A percentile compares a stretch with the other conserved stretches of the same genome.
These are phyloP conservation scores for Chrysochromulina parva DNA, from an alignment of 78 protist species.

Conservation along the genomic window DNA sequence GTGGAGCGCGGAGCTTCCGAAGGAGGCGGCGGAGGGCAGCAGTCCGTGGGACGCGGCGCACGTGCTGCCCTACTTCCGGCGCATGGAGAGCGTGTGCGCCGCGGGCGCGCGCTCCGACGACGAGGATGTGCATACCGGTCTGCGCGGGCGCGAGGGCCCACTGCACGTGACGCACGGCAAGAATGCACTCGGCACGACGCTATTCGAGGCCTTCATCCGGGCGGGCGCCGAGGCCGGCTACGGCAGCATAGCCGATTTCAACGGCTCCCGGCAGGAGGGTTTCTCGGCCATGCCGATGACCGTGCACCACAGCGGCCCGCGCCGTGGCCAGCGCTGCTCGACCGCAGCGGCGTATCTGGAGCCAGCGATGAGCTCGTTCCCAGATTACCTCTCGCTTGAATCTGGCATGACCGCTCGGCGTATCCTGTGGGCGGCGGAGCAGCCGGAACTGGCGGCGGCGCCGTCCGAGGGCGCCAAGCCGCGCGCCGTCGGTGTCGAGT, in stretches of 20 bases:
- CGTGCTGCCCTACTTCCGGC: slow-evolving; percentile 1
- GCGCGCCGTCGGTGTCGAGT: too few species aligned
- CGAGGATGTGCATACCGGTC: background rate
- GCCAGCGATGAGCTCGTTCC: too few species aligned
- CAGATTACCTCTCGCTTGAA: too few species aligned
- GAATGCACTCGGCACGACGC: background rate
- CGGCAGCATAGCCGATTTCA: background rate
- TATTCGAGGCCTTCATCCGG: slow-evolving; percentile 14
- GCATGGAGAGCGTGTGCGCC: too few species aligned
- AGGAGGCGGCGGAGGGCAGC: background rate
- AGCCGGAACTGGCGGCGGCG: too few species aligned
- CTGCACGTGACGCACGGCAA: background rate
- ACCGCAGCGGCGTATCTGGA: too few species aligned
- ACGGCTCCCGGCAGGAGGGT: slow-evolving; percentile 41
- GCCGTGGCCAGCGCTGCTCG: too few species aligned
- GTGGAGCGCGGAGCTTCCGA: slow-evolving; percentile 23
- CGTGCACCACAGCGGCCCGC: background rate
- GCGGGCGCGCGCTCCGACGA: background rate
- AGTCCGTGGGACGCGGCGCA: background rate
- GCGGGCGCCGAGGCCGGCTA: slow-evolving; percentile 42
- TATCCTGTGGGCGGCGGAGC: too few species aligned
- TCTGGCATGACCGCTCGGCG: too few species aligned
- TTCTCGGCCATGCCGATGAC: slow-evolving; percentile 29
- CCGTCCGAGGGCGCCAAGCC: too few species aligned
- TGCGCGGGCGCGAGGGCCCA: background rate